Base-by-base conservation (phyloP, 2,329 filamentous ascomycete species). In the Ophiostoma perfectum region DNA sequence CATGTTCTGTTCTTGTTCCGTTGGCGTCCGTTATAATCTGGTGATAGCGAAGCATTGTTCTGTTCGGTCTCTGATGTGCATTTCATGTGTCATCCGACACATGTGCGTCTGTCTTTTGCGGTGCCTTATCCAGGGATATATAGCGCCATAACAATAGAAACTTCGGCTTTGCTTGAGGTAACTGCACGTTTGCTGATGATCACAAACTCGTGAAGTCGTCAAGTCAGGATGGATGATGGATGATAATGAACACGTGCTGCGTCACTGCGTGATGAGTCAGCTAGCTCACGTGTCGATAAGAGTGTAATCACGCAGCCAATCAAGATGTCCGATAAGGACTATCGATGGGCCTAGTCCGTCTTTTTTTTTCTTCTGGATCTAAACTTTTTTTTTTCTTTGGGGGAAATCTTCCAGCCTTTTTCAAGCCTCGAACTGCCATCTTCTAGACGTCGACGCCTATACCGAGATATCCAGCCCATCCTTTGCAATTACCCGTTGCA, bases 321-420 rank as follows among this genome's bases (percentile, higher is more conserved):
- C 63, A 64, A 11, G 6, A n/a, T 2, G 41, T 3, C 41, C 63
- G 63, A 64, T 64, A 64, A 27, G 18, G 18, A 27, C 41, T 47
- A 64, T 64, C 42, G 63, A 45, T 64, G 41, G 39, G 42, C 36
- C 65, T 44, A 65, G 64, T 65, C 64, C 45, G 41, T 39, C 11
- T 65, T 65, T 65, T 65, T 65, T 64, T 55, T 55, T 27, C 42
- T 60, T 63, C 65, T 44, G 38, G 64, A 49, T 45, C 45, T 16
- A 41, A 39, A 27, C 41, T 65, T 65, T 65, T 64, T 64, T 64
- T 41, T 62, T 36, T 39, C 58, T 62, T 38, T 62, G 9, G 36
- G 12, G 58, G 38, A 62, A 62, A 62, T 62, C 60, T 63, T 63
- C 60, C 60, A 63, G 39, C 60, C 60, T 63, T 58, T 4, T 4